A percentile compares a stretch with the other conserved stretches of the same genome.
Conservation (phyloP, 805 yeast species). For the Hemisphaericaspora nanyangensis region DNA sequence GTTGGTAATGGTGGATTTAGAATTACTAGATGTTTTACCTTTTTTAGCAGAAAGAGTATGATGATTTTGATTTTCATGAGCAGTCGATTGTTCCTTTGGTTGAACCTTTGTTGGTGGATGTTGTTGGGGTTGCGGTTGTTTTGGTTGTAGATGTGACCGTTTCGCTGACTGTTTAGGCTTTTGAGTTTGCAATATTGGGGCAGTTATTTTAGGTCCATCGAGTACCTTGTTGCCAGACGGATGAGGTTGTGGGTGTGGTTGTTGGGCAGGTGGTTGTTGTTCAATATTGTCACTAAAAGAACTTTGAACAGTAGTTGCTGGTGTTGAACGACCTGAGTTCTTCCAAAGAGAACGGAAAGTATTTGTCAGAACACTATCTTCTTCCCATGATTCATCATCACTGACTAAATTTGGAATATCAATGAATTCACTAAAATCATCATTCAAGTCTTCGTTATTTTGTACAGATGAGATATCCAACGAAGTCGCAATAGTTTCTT, state of each 20-base stretch:
- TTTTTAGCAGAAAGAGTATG: background rate
- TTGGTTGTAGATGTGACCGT: slow-evolving; percentile 2
- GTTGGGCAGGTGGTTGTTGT: background rate
- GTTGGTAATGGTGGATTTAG: too few species aligned
- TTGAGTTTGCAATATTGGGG: background rate
- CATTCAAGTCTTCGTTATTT: slow-evolving; percentile 4
- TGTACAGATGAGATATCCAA: slow-evolving; percentile 9
- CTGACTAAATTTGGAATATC: slow-evolving; percentile 5
- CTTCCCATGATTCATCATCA: slow-evolving; percentile 5
- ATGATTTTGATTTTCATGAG: too few species aligned
- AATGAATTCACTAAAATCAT: slow-evolving; percentile 4
- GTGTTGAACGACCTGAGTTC: slow-evolving; percentile 7
- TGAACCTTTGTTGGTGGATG: background rate
- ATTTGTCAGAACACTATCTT: slow-evolving; percentile 6
- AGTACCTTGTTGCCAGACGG: too few species aligned
- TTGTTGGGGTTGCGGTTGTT: slow-evolving; percentile 5
- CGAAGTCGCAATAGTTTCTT: slow-evolving; percentile 2
- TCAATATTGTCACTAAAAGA: background rate
- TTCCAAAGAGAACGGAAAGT: slow-evolving; percentile 5
- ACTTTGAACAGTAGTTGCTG: slow-evolving; percentile 4
- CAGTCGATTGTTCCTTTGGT: background rate
- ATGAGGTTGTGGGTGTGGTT: slow-evolving; percentile 1
- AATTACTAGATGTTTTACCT: background rate
- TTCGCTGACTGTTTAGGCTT: background rate
- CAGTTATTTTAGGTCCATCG: background rate